A percentile compares a stretch with the other conserved stretches of the same genome.
Conservation (phyloP, 176 grass and related monocot species). For the Themeda triandra region DNA sequence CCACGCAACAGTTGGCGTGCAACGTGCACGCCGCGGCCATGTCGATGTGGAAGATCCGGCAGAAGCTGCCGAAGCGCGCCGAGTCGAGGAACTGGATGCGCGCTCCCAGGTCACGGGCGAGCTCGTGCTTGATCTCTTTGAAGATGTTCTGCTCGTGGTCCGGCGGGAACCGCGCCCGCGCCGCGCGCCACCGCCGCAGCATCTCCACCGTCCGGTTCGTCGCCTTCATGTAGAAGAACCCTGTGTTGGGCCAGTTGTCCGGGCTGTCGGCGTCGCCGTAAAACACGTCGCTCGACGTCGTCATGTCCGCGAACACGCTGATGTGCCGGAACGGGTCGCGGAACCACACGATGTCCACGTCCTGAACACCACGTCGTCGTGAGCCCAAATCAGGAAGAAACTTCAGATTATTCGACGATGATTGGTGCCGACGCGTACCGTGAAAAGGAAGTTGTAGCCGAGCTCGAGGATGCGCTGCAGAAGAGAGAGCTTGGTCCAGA, state of each 20-base stretch:
- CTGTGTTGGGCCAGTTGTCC: no score
- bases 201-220: no score
- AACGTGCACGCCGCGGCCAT: slow-evolving; percentile 35
- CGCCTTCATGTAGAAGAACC: slow-evolving; percentile 46
- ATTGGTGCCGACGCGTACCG: background rate
- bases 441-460: slow-evolving; percentile 51
- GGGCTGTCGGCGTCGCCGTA: slow-evolving; percentile 6
- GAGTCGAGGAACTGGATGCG: slow-evolving; percentile 46
- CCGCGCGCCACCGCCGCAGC: no score
- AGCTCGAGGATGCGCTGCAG: slow-evolving; percentile 41
- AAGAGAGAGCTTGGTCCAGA: slow-evolving; percentile 37
- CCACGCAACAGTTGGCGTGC: slow-evolving; percentile 63
- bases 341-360: slow-evolving; percentile 14
- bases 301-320: background rate
- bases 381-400: background rate
- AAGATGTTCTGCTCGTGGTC: slow-evolving; percentile 49
- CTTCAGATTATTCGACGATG: background rate
- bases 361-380: slow-evolving; percentile 16
- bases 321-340: no score
- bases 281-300: slow-evolving; percentile 43
- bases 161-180: slow-evolving; percentile 7
- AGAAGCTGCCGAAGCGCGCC: slow-evolving; percentile 40
- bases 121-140: slow-evolving; percentile 34
- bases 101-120: background rate
- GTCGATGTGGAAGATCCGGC: slow-evolving; percentile 20